phyloP scores from a whole-genome alignment of 2,329 filamentous ascomycete species.

The Calonectria naviculata region DNA sequence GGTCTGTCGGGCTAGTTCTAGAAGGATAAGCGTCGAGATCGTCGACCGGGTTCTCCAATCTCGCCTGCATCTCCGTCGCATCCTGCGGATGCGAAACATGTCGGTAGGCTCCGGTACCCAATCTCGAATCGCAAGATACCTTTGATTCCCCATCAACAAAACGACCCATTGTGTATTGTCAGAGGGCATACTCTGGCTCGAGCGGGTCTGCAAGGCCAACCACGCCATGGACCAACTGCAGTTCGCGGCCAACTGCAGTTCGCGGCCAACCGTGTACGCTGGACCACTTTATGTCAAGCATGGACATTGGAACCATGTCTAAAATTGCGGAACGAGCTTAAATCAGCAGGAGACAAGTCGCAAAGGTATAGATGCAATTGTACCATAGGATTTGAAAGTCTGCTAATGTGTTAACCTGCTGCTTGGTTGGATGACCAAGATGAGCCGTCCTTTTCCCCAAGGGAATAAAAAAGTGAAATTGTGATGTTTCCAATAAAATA shows the following conservation, averaged over 20 bases:
- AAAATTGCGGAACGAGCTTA: too few relatives aligned
- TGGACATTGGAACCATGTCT: neutral
- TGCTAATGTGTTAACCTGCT: too few relatives aligned
- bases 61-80: neutral
- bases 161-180: neutral
- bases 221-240: neutral
- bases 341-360: too few relatives aligned
- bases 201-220: neutral
- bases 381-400: too few relatives aligned
- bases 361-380: too few relatives aligned
- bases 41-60: neutral
- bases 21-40: neutral
- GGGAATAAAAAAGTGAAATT: too few relatives aligned
- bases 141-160: neutral
- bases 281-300: constrained; percentile 7
- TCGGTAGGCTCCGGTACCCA: neutral
- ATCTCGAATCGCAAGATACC: neutral
- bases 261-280: neutral
- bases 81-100: neutral
- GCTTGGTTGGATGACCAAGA: too few relatives aligned
- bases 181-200: neutral
- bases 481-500: too few relatives aligned
- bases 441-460: too few relatives aligned
- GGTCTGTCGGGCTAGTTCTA: neutral
- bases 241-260: neutral